Conservation (phyloP, 2,329 filamentous ascomycete genomes). For the Alternaria arbusti region DNA sequence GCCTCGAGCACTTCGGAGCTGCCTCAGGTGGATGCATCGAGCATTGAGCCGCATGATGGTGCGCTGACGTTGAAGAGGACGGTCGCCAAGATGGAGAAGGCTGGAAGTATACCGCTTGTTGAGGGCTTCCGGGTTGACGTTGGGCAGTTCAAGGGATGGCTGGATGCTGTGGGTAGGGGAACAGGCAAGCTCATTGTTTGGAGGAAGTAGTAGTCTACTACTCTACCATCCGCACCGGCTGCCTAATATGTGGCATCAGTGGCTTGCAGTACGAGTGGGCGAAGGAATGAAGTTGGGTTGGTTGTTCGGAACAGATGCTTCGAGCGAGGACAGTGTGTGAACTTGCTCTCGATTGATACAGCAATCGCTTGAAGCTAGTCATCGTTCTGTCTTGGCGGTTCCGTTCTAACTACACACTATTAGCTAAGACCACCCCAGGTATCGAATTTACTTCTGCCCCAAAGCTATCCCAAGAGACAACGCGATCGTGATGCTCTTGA, state of each 20-base stretch:
- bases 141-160: conserved; percentile 16
- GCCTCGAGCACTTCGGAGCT: conserved; percentile 11
- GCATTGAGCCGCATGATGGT: background rate
- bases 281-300: background rate
- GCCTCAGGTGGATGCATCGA: background rate
- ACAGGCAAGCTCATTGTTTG: conserved; percentile 44
- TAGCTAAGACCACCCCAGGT: background rate
- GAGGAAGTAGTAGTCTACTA: conserved; percentile 7
- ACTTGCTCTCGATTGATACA: background rate
- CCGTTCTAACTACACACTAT: background rate
- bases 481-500: background rate
- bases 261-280: background rate
- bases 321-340: background rate
- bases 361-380: background rate
- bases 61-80: conserved; percentile 18
- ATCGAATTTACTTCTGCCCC: background rate
- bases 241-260: background rate
- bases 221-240: background rate
- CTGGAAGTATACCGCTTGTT: conserved; percentile 26
- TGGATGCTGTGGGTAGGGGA: conserved; percentile 32
- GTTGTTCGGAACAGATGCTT: background rate
- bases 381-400: background rate
- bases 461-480: background rate
- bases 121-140: conserved; percentile 30
- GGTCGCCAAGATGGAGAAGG: conserved; percentile 25